phyloP scores from a whole-genome alignment of 2,329 filamentous ascomycete genomes.

The Ramularia collo-cygni region DNA sequence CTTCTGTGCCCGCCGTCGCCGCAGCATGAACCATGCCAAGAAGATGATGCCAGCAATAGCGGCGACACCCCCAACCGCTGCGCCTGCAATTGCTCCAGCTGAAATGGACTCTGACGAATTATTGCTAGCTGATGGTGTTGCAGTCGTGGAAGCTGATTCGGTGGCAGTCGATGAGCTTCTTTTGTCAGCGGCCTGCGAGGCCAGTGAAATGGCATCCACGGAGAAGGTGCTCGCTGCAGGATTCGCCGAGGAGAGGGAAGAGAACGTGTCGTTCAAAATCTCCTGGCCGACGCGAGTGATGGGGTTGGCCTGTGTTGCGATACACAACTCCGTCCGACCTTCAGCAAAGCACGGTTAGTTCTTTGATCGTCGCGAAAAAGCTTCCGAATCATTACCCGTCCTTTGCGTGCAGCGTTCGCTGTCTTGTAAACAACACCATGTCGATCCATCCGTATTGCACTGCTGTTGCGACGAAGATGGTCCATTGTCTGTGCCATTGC shows the following conservation, averaged over 20 bases:
- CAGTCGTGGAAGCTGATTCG: not conserved
- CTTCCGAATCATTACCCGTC: conserved; percentile 10
- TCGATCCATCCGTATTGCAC: conserved; percentile 4
- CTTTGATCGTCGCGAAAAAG: too few relatives aligned
- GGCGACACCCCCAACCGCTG: conserved; percentile 30
- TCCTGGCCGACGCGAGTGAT: conserved; percentile 7
- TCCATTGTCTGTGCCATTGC: conserved; percentile 7
- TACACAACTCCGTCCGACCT: conserved; percentile 13
- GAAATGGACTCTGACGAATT: conserved; percentile 8
- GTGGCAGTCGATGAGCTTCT: not conserved
- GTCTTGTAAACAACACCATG: conserved; percentile 12
- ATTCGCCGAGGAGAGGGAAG: conserved; percentile 9
- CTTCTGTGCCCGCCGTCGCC: conserved; percentile 6
- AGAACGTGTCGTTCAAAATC: conserved; percentile 11
- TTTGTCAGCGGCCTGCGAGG: conserved; percentile 3
- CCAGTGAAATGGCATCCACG: conserved; percentile 7
- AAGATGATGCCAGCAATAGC: conserved; percentile 11
- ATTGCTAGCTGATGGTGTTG: conserved; percentile 1
- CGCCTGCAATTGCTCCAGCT: conserved; percentile 31
- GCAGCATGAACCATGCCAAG: conserved; percentile 9
- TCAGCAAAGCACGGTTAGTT: not conserved
- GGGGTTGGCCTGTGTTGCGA: conserved; percentile 10
- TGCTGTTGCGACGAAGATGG: conserved; percentile 5
- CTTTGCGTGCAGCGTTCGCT: conserved; percentile 10
- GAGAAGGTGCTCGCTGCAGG: conserved; percentile 9